Evolutionary conservation across 345 rosid genomes (phyloP), one percentile per base, ranked within the genome.

Genomic region (Eucalyptus curtisii): DNA sequence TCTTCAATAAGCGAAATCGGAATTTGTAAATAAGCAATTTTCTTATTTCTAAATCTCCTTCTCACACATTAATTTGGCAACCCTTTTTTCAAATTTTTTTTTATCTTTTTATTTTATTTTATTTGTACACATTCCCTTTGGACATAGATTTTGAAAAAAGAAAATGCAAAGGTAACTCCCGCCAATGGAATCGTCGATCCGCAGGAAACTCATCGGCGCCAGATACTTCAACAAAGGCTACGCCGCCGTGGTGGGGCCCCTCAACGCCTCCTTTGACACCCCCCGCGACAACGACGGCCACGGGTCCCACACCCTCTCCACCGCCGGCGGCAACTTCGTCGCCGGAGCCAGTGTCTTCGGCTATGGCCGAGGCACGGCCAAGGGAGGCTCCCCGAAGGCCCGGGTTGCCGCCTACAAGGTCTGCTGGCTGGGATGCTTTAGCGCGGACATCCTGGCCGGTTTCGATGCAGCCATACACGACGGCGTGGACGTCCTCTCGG

Each of bases 351-450:
- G 90, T 86, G 91, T 96, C 68, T 91, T 92, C 4, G 95, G 95
- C n/a, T 89, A 90, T 14, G 97, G 93, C 40, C 90, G 90, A 25
- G 99, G 97, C 59, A 95, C 97, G 0, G 95, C 97, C 10, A 97
- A 95, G 90, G 99, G 99, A 2, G 99, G 99, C 30, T 95, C 99
- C 5, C 99, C 99, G 1, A 92, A 86, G 24, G 98, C 99, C 1
- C 92, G 97, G 88, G 98, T 95, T 13, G 99, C 99, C 4, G 95
- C 99, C 12, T 97, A 97, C 94, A 97, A 95, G 89, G 97, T 95
- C 7, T 97, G 99, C 90, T 93, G 96, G 95, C 96, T 95, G 0
- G 53, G 87, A 66, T 97, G 99, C 93, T 95, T 91, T 24, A 94
- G 92, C 79, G 95, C 95, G 1, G 99, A 97, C 87, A 91, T 97